A percentile compares a stretch with the other conserved stretches of the same genome.
Evolutionary conservation across 1,139 yeast genomes (phyloP).

Genomic region (Saccharomyces hybrid): DNA sequence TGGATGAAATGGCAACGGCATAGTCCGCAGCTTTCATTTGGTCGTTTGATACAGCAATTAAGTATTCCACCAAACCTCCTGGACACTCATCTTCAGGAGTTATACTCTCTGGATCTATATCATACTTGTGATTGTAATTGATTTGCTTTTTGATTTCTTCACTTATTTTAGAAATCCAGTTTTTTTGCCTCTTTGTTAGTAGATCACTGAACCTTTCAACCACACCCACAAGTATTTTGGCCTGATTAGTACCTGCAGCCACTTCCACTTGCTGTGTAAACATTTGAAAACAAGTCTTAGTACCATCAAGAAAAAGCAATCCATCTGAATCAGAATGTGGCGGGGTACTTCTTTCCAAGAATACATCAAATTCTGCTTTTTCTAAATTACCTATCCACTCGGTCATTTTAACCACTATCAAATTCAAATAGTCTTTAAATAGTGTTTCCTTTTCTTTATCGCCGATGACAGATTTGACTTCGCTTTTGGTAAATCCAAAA

Average conservation of each 20-base stretch:
- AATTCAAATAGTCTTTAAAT: conserved; percentile 63
- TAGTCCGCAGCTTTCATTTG: conserved; percentile 80
- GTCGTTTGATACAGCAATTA: conserved; percentile 78
- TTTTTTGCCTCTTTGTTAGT: conserved; percentile 51
- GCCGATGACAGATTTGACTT: conserved; percentile 51
- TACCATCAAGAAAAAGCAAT: conserved; percentile 55
- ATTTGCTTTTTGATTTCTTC: conserved; percentile 52
- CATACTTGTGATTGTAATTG: conserved; percentile 31
- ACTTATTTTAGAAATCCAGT: conserved; percentile 51
- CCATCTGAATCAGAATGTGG: conserved; percentile 68
- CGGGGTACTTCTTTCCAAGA: conserved; percentile 54
- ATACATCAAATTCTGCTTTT: conserved; percentile 53
- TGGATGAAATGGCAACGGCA: conserved; percentile 64
- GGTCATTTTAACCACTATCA: conserved; percentile 61
- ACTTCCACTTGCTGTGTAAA: conserved; percentile 88
- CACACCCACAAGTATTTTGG: conserved; percentile 75
- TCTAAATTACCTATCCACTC: conserved; percentile 75
- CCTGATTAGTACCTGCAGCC: conserved; percentile 81
- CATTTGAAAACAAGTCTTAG: conserved; percentile 73
- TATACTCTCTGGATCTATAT: conserved; percentile 35
- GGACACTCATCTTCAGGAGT: conserved; percentile 49
- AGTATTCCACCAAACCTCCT: conserved; percentile 74
- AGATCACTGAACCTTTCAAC: conserved; percentile 64
- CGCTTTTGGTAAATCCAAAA: conserved; percentile 38
- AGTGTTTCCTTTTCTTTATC: conserved; percentile 55